Conservation (phyloP, 768 basidiomycete genomes). For the Tremella yokohamensis region DNA sequence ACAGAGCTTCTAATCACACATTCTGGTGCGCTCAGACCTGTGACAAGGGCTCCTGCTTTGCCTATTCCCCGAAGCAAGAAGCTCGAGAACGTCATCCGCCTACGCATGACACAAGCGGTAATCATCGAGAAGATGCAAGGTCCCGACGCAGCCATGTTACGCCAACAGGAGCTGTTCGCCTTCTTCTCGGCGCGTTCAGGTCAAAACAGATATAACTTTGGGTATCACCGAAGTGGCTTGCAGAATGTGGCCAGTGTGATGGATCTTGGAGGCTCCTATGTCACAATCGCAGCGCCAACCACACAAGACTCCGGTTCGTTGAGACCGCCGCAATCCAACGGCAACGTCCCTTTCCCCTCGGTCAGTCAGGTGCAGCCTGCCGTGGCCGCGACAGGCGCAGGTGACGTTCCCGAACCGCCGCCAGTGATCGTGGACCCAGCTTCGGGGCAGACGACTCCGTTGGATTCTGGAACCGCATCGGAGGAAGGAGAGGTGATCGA, state of each 20-base stretch:
- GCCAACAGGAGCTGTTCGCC: slow-evolving; percentile 77
- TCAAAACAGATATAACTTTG: slow-evolving; percentile 31
- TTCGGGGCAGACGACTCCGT: neutral
- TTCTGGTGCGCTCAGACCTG: slow-evolving; percentile 15
- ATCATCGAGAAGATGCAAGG: slow-evolving; percentile 80
- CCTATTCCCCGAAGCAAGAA: slow-evolving; percentile 58
- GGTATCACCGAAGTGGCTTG: slow-evolving; percentile 16
- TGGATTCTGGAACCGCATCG: neutral
- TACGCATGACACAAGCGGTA: slow-evolving; percentile 79
- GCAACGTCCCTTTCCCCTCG: too few species aligned
- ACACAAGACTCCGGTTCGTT: neutral
- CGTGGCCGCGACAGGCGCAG: neutral
- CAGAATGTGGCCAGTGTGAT: slow-evolving; percentile 22
- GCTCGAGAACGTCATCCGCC: slow-evolving; percentile 75
- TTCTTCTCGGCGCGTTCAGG: slow-evolving; percentile 69
- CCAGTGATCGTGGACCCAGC: neutral
- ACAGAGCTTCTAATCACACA: slow-evolving; percentile 11
- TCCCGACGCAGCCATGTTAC: slow-evolving; percentile 71
- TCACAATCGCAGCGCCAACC: neutral
- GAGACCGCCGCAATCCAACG: too few species aligned
- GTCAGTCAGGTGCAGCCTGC: too few species aligned
- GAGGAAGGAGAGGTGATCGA: slow-evolving; percentile 9
- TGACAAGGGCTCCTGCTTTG: slow-evolving; percentile 5
- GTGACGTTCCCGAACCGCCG: neutral
- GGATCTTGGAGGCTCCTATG: slow-evolving; percentile 43